phyloP scores from a whole-genome alignment of 2,329 filamentous ascomycete species.

The Proliferodiscus dingleyae region DNA sequence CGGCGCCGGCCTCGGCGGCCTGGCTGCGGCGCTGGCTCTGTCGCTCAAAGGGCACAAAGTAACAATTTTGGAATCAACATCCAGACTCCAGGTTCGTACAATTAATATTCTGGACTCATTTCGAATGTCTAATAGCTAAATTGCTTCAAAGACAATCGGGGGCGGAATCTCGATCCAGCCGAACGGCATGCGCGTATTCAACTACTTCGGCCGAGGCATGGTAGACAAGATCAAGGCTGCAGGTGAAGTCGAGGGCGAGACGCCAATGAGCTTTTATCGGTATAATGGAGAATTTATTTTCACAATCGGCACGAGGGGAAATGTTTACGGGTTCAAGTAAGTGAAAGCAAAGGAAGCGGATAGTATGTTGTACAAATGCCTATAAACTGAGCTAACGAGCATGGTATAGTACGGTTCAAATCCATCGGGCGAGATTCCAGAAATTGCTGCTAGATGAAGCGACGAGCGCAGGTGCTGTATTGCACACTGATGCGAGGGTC shows the following conservation, averaged over 20 bases:
- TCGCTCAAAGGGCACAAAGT: conserved; percentile 27
- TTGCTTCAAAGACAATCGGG: conserved; percentile 10
- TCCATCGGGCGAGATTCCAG: conserved; percentile 9
- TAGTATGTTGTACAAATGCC: neutral
- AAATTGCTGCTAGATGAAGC: conserved; percentile 7
- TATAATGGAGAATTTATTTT: conserved; percentile 11
- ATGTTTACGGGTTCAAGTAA: conserved; percentile 7
- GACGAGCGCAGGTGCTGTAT: conserved; percentile 3
- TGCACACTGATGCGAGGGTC: conserved; percentile 2
- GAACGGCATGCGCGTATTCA: conserved; percentile 8
- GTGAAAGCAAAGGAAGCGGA: neutral
- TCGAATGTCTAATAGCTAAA: too few species aligned
- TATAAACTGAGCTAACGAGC: neutral
- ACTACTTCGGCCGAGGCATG: conserved; percentile 2
- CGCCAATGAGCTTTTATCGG: conserved; percentile 1
- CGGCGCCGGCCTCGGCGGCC: conserved; percentile 33
- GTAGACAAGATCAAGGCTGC: conserved; percentile 2
- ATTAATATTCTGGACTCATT: neutral
- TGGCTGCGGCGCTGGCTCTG: conserved; percentile 29
- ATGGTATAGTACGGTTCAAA: neutral
- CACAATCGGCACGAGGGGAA: neutral
- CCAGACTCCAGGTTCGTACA: neutral
- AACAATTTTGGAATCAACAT: conserved; percentile 22
- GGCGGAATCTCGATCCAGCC: conserved; percentile 9
- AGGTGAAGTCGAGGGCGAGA: neutral